A percentile compares a stretch with the other conserved stretches of the same genome.
These are phyloP conservation scores for Dicorynia guianensis DNA, from an alignment of 306 rosid genomes.

Conservation along the genomic window DNA sequence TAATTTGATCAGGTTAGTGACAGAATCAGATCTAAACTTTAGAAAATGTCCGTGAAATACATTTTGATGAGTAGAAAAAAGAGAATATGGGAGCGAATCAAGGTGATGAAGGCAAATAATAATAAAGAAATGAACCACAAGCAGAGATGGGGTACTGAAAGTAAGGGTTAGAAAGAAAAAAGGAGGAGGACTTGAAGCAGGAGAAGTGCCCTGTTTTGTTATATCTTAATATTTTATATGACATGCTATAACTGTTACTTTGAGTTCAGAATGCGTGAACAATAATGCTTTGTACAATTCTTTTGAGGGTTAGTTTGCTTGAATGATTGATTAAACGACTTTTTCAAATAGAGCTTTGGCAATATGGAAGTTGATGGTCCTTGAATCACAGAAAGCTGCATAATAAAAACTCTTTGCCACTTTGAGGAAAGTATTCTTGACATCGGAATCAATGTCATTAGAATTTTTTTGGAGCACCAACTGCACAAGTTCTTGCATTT, in stretches of 20 bases:
- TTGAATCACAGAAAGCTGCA: conserved; percentile 65
- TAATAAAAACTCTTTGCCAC: conserved; percentile 79
- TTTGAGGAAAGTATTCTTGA: conserved; percentile 73
- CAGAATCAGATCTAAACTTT: no score
- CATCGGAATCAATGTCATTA: conserved; percentile 48
- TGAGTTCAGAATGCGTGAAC: background rate
- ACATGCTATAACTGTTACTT: background rate
- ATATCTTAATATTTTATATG: background rate
- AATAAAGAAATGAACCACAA: no score
- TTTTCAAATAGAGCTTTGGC: conserved; percentile 82
- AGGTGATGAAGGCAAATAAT: no score
- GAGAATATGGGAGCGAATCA: no score
- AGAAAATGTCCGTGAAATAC: no score
- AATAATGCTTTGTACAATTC: background rate
- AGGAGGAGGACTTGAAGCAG: no score
- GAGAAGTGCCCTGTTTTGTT: no score
- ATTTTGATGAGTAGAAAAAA: no score
- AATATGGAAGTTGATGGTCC: conserved; percentile 71
- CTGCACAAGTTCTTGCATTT: conserved; percentile 75
- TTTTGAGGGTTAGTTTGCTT: background rate
- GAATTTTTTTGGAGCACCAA: conserved; percentile 64
- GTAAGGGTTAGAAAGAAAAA: no score
- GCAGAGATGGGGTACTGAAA: no score
- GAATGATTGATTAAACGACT: conserved; percentile 49
- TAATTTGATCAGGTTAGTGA: background rate